Base-by-base conservation (phyloP, 345 rosid species). In the Acer negundo region DNA sequence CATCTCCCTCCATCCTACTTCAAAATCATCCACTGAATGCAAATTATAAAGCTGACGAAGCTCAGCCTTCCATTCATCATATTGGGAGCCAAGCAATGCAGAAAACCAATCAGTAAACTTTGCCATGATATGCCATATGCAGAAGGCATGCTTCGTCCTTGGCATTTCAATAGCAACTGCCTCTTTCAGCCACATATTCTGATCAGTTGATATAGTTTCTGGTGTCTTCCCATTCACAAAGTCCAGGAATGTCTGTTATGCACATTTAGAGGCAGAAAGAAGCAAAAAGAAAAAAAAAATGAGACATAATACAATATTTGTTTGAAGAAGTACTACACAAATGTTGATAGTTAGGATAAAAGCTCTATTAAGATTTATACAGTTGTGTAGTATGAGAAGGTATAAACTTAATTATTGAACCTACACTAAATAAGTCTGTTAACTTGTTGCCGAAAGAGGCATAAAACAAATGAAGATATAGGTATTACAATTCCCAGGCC, bases 211-310 rank as follows among this genome's bases (percentile, higher is more conserved):
- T 73, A 88, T 69, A 0, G 91, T 86, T 69, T 77, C 82, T 0
- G 91, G 93, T 70, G 89, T 77, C 79, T 88, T 90, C 68, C 90
- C 90, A 58, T 85, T 84, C 93, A 90, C 82, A 85, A 90, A 90
- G 64, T 79, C 85, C 82, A 85, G 72, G 83, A 88, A 90, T 31
- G 87, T 83, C 90, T 86, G 85, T 73, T 46, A 64, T 11, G 47
- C 62, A 75, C 23, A 64, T 46, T 26, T 13, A 64, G 17, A 1
- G 44, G n/a, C 28, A 47, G 28, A 49, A 28, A 44, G 66, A n/a
- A 31, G 49, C n/a, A 75, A 24, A 46, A 46, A 22, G 46, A 17
- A 35, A 7, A 44, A 63, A 6, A 55, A 35, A 59, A 72, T 58
- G 7, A 58, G 66, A 51, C 1, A 72, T 20, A 19, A 58, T 59